Conservation (phyloP, 1,139 yeast genomes). For the Suhomyces guaymorum region DNA sequence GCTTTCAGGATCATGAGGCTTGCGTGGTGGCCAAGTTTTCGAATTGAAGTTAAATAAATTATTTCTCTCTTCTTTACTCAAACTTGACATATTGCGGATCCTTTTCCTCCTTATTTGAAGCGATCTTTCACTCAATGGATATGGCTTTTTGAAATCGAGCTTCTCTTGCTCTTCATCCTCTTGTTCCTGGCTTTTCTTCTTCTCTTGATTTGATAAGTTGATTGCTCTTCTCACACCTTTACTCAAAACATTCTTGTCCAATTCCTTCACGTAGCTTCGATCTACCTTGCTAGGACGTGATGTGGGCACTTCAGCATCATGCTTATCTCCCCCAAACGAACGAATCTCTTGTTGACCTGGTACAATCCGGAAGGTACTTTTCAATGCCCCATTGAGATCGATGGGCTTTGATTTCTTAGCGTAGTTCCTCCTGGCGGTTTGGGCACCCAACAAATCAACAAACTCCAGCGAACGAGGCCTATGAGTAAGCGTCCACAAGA, state of each 20-base stretch:
- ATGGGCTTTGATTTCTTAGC: constrained; percentile 14
- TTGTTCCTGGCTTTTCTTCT: constrained; percentile 2
- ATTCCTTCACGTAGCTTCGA: constrained; percentile 15
- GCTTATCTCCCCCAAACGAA: constrained; percentile 9
- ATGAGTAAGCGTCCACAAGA: too few relatives aligned
- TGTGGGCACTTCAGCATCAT: constrained; percentile 8
- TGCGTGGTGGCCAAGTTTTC: constrained; percentile 4
- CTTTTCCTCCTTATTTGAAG: constrained; percentile 6
- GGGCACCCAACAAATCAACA: too few relatives aligned
- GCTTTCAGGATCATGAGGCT: constrained; percentile 1
- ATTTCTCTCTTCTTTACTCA: constrained; percentile 6
- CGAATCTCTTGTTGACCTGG: constrained; percentile 13
- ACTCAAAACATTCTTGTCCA: constrained; percentile 17
- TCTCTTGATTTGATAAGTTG: constrained; percentile 11
- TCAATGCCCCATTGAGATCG: constrained; percentile 16
- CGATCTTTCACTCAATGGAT: constrained; percentile 3
- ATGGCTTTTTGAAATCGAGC: too few relatives aligned
- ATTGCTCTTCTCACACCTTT: constrained; percentile 17
- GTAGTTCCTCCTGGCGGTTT: constrained; percentile 11
- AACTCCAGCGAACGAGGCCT: too few relatives aligned
- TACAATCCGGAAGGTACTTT: constrained; percentile 15
- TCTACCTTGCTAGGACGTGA: constrained; percentile 14
- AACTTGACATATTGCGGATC: constrained; percentile 4
- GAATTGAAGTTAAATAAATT: constrained; percentile 1
- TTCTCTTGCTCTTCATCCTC: constrained; percentile 6